phyloP scores from a whole-genome alignment of 768 basidiomycete species.

The Termitomyces sp. region DNA sequence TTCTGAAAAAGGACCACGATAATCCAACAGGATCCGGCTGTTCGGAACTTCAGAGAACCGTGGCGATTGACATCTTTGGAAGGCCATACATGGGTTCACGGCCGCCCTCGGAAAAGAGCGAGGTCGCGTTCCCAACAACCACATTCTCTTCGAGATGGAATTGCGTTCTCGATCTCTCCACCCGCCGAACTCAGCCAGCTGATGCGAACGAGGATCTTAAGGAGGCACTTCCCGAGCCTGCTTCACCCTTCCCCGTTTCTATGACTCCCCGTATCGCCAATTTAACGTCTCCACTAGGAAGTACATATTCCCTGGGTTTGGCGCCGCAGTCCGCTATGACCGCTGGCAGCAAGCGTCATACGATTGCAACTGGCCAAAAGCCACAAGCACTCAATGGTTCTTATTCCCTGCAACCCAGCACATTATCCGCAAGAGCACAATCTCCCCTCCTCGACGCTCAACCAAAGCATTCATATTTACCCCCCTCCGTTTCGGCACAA shows the following conservation, averaged over 20 bases:
- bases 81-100: conserved; percentile 47
- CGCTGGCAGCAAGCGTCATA: conserved; percentile 56
- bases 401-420: conserved; percentile 14
- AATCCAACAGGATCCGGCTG: conserved; percentile 16
- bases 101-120: conserved; percentile 14
- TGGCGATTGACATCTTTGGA: conserved; percentile 75
- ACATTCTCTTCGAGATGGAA: conserved; percentile 88
- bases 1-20: conserved; percentile 22
- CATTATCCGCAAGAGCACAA: conserved; percentile 15
- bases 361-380: conserved; percentile 29
- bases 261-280: conserved; percentile 19
- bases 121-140: conserved; percentile 52
- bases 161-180: conserved; percentile 74
- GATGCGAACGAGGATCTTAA: conserved; percentile 26
- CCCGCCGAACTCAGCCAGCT: conserved; percentile 25
- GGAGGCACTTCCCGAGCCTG: conserved; percentile 61
- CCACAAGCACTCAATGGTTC: conserved; percentile 16
- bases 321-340: conserved; percentile 32
- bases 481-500: conserved; percentile 27
- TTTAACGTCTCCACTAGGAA: conserved; percentile 13
- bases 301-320: conserved; percentile 13
- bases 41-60: conserved; percentile 63
- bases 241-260: conserved; percentile 69
- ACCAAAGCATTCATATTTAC: conserved; percentile 25
- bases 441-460: conserved; percentile 20